Base-by-base conservation (phyloP, 2,329 filamentous ascomycete genomes). In the Pseudogymnoascus sp. region DNA sequence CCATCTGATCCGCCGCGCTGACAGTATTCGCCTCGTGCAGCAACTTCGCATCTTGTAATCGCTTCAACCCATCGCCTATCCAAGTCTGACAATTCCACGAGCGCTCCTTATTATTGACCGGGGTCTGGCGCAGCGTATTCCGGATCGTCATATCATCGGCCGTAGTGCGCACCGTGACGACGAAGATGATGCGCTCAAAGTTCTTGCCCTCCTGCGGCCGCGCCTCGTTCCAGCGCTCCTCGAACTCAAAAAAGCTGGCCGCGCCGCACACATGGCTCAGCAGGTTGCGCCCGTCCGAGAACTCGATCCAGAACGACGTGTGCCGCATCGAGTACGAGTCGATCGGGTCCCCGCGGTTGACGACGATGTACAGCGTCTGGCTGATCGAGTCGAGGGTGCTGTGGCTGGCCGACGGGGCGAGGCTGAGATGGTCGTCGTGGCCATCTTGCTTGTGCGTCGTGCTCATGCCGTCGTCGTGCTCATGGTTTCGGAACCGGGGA, bases 21-120 rank as follows among this genome's bases (percentile, higher is more conserved):
- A 42, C 16, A 4, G 21, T 47, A 61, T 31, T 47, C 16, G 29
- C 38, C 26, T 47, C 44, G 11, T 13, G 44, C 26, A 61, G n/a
- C 60, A 61, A 7, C 7, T 47, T 40, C 31, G 38, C 44, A 2
- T 42, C 60, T 14, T 61, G 38, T 24, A 61, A 14, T 33, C 38
- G 1, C 37, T 61, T 19, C 21, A 62, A 14, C n/a, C 29, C 61
- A 59, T 62, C 61, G 6, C 61, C 61, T 16, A 62, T 56, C 61
- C 61, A 62, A 14, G n/a, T 62, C 44, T 62, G 61, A 14, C 61
- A 62, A 38, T 62, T 62, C 61, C 61, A 62, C 14, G 38, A 47
- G 44, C 61, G 61, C 44, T 62, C 61, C 21, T 37, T 53, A 37
- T 62, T 62, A 14, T 62, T 62, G 6, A 62, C 37, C 16, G 61